A percentile compares a stretch with the other conserved stretches of the same genome.
Conservation (phyloP, 2,329 filamentous ascomycete species). For the Stemphylium lycopersici region DNA sequence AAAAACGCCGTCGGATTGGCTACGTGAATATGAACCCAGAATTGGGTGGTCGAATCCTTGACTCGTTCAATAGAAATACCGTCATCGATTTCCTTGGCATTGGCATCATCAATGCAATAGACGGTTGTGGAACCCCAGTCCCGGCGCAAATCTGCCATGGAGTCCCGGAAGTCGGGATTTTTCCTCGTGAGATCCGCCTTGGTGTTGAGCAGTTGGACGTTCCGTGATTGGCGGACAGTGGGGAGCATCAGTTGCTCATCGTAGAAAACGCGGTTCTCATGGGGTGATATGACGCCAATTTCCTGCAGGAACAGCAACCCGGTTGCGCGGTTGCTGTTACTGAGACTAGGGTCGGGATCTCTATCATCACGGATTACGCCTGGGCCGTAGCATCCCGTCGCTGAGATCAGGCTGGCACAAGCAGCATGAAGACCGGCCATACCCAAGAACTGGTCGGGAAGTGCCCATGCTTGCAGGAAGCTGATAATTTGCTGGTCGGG, state of each 20-base stretch:
- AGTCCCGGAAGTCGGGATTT: slow-evolving; percentile 54
- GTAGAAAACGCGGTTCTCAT: slow-evolving; percentile 71
- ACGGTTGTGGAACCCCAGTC: slow-evolving; percentile 66
- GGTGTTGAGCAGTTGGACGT: slow-evolving; percentile 50
- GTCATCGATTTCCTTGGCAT: slow-evolving; percentile 77
- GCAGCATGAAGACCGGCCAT: slow-evolving; percentile 63
- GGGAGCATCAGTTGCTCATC: slow-evolving; percentile 61
- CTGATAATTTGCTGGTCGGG: slow-evolving; percentile 64
- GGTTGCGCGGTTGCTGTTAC: slow-evolving; percentile 40
- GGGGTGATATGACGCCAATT: slow-evolving; percentile 72
- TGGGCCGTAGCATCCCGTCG: slow-evolving; percentile 65
- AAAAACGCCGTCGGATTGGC: slow-evolving; percentile 80
- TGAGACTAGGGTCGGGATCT: background rate
- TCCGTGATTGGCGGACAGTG: slow-evolving; percentile 52
- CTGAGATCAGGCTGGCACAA: slow-evolving; percentile 69
- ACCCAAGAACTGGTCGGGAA: slow-evolving; percentile 34
- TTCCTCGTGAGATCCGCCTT: slow-evolving; percentile 34
- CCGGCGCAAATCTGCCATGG: slow-evolving; percentile 63
- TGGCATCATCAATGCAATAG: slow-evolving; percentile 74
- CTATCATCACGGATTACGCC: slow-evolving; percentile 30
- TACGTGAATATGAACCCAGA: slow-evolving; percentile 79
- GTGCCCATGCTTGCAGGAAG: slow-evolving; percentile 70
- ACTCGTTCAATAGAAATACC: slow-evolving; percentile 73
- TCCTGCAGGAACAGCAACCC: slow-evolving; percentile 75
- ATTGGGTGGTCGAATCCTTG: slow-evolving; percentile 55